Percentiles rank a stretch among this genome's conserved stretches.
Conservation (phyloP, 345 rosid genomes). For the Acer campestre region DNA sequence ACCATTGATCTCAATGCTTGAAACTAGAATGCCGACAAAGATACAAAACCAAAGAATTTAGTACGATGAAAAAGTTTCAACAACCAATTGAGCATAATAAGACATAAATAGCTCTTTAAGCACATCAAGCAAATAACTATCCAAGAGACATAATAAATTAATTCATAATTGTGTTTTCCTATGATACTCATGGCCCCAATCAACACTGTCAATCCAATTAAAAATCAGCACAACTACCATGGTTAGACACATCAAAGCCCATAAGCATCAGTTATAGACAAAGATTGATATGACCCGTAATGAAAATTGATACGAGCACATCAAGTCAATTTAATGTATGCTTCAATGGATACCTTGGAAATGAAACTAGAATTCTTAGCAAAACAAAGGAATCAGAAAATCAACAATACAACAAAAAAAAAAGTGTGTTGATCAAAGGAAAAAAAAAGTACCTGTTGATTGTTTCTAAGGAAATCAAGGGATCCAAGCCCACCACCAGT, state of each 20-base stretch:
- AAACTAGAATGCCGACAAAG: slow-evolving; percentile 51
- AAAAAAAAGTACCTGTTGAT: slow-evolving; percentile 62
- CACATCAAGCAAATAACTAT: neutral
- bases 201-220: neutral
- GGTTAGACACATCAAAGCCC: neutral
- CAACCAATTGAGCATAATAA: neutral
- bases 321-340: neutral
- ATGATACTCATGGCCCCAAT: neutral
- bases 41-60: neutral
- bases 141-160: neutral
- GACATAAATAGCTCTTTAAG: slow-evolving; percentile 1
- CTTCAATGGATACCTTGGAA: neutral
- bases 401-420: slow-evolving; percentile 8
- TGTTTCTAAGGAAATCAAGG: slow-evolving; percentile 90
- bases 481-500: slow-evolving; percentile 71
- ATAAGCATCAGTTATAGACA: neutral
- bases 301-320: neutral
- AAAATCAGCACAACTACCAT: neutral
- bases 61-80: slow-evolving; percentile 3
- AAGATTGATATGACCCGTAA: slow-evolving; percentile 1
- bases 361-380: neutral
- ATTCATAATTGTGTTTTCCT: neutral
- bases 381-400: neutral
- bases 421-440: slow-evolving; percentile 69
- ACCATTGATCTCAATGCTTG: slow-evolving; percentile 95